Evolutionary conservation across 139 green algal species (phyloP).

Genomic region (Penium margaritaceum): DNA sequence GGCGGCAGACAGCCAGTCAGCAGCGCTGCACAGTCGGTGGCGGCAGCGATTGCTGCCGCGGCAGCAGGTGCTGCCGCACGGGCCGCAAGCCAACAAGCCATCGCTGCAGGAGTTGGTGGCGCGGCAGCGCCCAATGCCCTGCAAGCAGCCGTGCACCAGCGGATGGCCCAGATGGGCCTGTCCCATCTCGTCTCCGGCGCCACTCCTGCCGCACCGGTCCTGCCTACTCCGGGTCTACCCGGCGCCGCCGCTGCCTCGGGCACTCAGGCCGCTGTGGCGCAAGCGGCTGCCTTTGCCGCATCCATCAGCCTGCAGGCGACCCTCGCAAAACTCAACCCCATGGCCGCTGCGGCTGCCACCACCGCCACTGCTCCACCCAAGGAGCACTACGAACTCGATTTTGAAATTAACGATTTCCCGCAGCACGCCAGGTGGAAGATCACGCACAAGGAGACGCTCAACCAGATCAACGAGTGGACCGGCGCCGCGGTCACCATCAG

Average conservation of each 20-base stretch:
- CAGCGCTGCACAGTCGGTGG: slow-evolving; percentile 1
- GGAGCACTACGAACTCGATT: slow-evolving; percentile 75
- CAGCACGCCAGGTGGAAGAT: slow-evolving; percentile 80
- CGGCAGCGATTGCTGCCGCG: neutral
- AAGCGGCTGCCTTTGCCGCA: slow-evolving; percentile 43
- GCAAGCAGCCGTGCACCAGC: neutral
- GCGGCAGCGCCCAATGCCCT: neutral
- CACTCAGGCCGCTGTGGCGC: slow-evolving; percentile 7
- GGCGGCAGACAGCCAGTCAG: neutral
- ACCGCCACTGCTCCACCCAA: slow-evolving; percentile 4
- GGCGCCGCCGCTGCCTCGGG: slow-evolving; percentile 1
- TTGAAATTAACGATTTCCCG: slow-evolving; percentile 99
- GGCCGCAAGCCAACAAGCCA: neutral
- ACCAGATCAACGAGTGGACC: slow-evolving; percentile 74
- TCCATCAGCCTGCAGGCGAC: slow-evolving; percentile 46
- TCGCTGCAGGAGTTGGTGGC: neutral
- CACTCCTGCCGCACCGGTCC: neutral
- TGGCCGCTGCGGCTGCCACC: too few species aligned
- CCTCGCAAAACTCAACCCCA: slow-evolving; percentile 30
- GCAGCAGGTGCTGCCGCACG: neutral
- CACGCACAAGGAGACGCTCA: slow-evolving; percentile 82
- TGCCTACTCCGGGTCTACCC: neutral
- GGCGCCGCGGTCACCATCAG: slow-evolving; percentile 78
- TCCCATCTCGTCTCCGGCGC: neutral
- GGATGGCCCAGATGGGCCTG: neutral